phyloP scores from a whole-genome alignment of 108 stramenopile genomes.

The Hondaea fermentalgiana region DNA sequence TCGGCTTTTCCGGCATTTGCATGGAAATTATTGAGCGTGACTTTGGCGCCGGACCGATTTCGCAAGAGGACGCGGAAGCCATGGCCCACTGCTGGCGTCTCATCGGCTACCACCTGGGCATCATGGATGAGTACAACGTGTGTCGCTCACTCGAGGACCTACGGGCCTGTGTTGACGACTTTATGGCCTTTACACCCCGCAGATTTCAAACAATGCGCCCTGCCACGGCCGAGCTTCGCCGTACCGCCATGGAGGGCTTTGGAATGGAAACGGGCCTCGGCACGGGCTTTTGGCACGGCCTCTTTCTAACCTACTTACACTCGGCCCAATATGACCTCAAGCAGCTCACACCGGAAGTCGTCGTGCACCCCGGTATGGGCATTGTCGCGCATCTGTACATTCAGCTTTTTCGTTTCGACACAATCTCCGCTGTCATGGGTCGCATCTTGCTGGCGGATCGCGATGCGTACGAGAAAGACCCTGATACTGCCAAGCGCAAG shows the following conservation, averaged over 20 bases:
- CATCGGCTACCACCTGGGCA: background rate
- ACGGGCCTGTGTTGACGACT: background rate
- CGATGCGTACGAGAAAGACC: background rate
- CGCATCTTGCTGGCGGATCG: background rate
- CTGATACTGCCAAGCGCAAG: background rate
- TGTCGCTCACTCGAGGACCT: background rate
- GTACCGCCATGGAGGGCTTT: conserved; percentile 14
- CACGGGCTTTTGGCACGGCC: background rate
- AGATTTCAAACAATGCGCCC: background rate
- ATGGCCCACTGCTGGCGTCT: background rate
- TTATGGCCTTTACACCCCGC: background rate
- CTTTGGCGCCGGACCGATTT: background rate
- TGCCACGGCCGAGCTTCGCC: background rate
- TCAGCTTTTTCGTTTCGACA: background rate
- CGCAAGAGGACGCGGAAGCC: background rate
- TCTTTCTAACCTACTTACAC: background rate
- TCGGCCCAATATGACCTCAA: background rate
- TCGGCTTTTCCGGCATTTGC: background rate
- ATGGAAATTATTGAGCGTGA: background rate
- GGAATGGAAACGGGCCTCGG: background rate
- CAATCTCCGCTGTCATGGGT: background rate
- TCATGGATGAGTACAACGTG: background rate
- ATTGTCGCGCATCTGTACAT: background rate
- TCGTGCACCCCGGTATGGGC: background rate
- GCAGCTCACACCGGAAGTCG: background rate